Percentiles rank a stretch among this genome's conserved stretches.
Conservation (phyloP, 2,329 filamentous ascomycete genomes). For the Herpotrichia juniperi region DNA sequence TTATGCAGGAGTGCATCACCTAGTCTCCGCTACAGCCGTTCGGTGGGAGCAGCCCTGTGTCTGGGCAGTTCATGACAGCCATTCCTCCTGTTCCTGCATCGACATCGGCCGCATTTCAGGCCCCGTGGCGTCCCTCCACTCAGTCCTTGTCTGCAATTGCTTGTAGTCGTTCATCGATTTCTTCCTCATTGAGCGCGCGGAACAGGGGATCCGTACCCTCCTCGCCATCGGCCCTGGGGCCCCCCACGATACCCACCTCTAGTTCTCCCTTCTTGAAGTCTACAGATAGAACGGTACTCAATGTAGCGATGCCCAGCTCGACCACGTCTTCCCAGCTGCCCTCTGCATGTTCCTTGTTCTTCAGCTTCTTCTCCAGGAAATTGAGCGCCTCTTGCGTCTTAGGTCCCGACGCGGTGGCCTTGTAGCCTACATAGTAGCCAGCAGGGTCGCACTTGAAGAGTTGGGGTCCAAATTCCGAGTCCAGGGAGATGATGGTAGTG, state of each 20-base stretch:
- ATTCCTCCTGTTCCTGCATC: slow-evolving; percentile 28
- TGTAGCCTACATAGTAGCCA: slow-evolving; percentile 98
- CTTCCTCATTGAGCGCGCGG: slow-evolving; percentile 89
- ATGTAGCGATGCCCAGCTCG: slow-evolving; percentile 90
- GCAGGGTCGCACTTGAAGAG: slow-evolving; percentile 98
- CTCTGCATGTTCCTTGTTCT: slow-evolving; percentile 95
- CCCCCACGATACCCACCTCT: slow-evolving; percentile 96
- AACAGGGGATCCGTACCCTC: slow-evolving; percentile 82
- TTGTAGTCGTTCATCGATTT: slow-evolving; percentile 98
- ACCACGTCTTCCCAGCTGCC: slow-evolving; percentile 97
- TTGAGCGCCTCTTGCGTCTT: slow-evolving; percentile 99
- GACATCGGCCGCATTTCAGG: slow-evolving; percentile 29
- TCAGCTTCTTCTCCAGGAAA: slow-evolving; percentile 98
- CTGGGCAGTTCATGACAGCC: slow-evolving; percentile 30
- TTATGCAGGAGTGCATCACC: slow-evolving; percentile 40
- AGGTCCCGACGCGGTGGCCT: slow-evolving; percentile 93
- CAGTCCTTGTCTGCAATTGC: slow-evolving; percentile 99
- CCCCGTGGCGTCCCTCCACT: slow-evolving; percentile 40
- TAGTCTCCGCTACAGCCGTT: slow-evolving; percentile 39
- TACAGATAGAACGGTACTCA: slow-evolving; percentile 96
- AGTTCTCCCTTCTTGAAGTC: slow-evolving; percentile 99
- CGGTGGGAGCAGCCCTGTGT: slow-evolving; percentile 31
- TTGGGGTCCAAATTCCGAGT: slow-evolving; percentile 89
- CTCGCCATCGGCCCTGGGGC: slow-evolving; percentile 79
- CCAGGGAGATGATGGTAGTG: slow-evolving; percentile 91